phyloP scores from a whole-genome alignment of 352 stramenopile genomes.

The Globisporangium alternatum region DNA sequence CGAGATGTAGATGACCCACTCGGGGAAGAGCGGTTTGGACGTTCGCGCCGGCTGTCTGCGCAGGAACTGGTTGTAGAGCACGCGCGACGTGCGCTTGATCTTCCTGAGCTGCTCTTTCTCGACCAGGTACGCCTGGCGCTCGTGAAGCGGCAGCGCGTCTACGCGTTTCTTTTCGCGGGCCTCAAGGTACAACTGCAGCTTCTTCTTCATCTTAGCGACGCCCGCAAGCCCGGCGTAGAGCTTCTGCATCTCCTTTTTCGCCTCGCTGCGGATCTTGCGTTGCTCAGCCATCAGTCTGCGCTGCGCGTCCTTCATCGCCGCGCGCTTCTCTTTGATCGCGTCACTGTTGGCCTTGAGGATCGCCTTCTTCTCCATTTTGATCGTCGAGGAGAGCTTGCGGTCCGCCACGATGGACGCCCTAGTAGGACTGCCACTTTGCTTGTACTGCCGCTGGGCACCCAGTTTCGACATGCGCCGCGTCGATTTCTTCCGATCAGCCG shows the following conservation, averaged over 20 bases:
- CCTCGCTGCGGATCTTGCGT: conserved; percentile 33
- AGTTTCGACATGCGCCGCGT: conserved; percentile 9
- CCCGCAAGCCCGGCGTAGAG: conserved; percentile 40
- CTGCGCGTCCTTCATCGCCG: conserved; percentile 40
- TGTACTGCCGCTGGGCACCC: conserved; percentile 3
- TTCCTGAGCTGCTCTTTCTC: conserved; percentile 63
- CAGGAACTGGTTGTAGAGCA: conserved; percentile 75
- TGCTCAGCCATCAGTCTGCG: conserved; percentile 27
- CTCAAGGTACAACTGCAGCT: conserved; percentile 43
- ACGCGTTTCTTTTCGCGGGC: conserved; percentile 36
- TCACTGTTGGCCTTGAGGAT: conserved; percentile 45
- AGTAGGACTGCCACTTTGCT: not conserved
- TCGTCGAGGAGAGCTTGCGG: conserved; percentile 39
- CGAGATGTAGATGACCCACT: conserved; percentile 73
- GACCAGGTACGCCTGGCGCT: conserved; percentile 51
- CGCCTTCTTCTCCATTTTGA: conserved; percentile 53
- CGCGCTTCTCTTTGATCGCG: conserved; percentile 37
- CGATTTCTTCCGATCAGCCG: not conserved
- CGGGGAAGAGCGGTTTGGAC: conserved; percentile 57
- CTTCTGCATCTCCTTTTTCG: conserved; percentile 38
- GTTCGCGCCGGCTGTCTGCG: conserved; percentile 45
- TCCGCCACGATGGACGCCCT: conserved; percentile 6
- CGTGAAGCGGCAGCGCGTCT: conserved; percentile 47
- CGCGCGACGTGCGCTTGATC: conserved; percentile 54
- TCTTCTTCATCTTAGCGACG: conserved; percentile 59